Evolutionary conservation across 805 yeast genomes (phyloP).

Genomic region (Candida ovalis): DNA sequence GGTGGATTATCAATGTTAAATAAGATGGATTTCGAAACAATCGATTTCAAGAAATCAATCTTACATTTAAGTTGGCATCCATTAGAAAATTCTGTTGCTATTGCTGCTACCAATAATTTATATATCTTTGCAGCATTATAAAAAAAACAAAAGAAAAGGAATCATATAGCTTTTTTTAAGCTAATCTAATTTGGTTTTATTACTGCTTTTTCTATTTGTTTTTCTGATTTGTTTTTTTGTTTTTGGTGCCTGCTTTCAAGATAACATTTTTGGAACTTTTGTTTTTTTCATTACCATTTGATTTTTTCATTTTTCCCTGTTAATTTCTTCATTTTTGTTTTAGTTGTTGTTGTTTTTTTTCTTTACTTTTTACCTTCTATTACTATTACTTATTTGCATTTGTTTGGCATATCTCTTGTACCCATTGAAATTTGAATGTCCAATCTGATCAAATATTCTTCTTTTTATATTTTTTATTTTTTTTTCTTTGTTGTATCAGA

Average conservation of each 20-base stretch:
- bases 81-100: constrained; percentile 90
- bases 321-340: neutral
- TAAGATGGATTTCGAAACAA: constrained; percentile 69
- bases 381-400: neutral
- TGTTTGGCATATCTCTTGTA: neutral
- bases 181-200: too few species aligned
- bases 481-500: neutral
- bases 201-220: neutral
- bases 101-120: constrained; percentile 95
- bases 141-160: neutral
- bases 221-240: neutral
- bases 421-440: neutral
- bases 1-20: constrained; percentile 40
- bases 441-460: neutral
- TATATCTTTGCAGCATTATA: constrained; percentile 76
- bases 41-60: constrained; percentile 92
- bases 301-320: neutral
- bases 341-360: neutral
- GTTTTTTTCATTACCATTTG: neutral
- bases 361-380: too few species aligned
- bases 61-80: constrained; percentile 99
- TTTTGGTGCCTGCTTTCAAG: neutral
- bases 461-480: too few species aligned
- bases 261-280: neutral
- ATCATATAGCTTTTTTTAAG: too few species aligned